Conservation (phyloP, 2,329 filamentous ascomycete species). For the Beauveria pseudobassiana region DNA sequence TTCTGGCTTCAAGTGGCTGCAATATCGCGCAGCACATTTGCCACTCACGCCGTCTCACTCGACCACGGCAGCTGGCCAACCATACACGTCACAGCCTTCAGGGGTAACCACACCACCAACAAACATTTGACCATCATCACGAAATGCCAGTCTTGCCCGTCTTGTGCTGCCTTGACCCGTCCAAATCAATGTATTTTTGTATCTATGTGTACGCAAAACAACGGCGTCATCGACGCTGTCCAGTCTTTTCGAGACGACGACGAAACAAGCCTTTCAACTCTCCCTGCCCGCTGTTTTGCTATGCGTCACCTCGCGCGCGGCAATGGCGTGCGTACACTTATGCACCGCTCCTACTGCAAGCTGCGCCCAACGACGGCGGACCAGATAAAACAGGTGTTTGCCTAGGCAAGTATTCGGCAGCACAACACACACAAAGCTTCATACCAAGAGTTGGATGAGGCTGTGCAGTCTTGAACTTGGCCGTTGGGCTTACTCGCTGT, state of each 20-base stretch:
- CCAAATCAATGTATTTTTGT: constrained; percentile 5
- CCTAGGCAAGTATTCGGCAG: not conserved
- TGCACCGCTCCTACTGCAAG: not conserved
- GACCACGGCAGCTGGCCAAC: not conserved
- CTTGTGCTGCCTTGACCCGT: not conserved
- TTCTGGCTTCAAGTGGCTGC: not conserved
- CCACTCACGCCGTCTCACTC: constrained; percentile 6
- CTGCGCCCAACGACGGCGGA: not conserved
- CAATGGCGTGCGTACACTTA: constrained; percentile 2
- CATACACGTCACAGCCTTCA: constrained; percentile 6
- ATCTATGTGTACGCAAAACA: constrained; percentile 1
- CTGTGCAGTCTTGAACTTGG: not conserved
- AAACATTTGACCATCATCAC: not conserved
- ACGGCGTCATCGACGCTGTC: not conserved
- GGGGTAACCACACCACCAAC: constrained; percentile 1
- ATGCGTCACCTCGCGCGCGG: constrained; percentile 1
- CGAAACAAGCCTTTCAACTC: not conserved
- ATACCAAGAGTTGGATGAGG: not conserved
- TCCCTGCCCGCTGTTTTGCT: not conserved
- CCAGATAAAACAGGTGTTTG: not conserved
- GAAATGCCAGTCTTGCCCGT: not conserved
- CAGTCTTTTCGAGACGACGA: not conserved
- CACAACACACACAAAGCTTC: not conserved
- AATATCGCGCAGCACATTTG: constrained; percentile 4
- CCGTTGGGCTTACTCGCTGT: constrained; percentile 13